Conservation (phyloP, 2,329 filamentous ascomycete genomes). For the Penicillium brevicompactum region DNA sequence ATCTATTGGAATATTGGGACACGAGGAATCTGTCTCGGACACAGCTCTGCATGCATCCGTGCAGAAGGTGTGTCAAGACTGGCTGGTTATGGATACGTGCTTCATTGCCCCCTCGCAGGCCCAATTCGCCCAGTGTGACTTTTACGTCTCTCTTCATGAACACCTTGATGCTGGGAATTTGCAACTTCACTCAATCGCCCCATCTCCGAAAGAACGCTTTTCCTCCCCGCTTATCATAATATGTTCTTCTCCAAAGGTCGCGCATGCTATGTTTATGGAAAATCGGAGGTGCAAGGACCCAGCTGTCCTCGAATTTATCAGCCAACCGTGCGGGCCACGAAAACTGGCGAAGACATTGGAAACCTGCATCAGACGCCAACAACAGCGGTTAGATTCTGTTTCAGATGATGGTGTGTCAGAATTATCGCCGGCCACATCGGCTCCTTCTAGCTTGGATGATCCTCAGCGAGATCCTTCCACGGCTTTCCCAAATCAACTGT, state of each 20-base stretch:
- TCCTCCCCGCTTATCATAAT: constrained; percentile 30
- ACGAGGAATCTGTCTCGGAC: constrained; percentile 12
- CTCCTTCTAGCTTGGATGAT: neutral
- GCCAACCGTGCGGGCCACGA: constrained; percentile 34
- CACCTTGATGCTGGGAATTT: constrained; percentile 16
- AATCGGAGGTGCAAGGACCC: neutral
- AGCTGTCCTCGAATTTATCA: constrained; percentile 33
- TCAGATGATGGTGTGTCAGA: neutral
- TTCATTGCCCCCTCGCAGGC: neutral
- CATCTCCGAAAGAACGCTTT: neutral
- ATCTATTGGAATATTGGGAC: constrained; percentile 23
- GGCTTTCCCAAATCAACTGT: neutral
- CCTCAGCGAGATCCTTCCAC: neutral
- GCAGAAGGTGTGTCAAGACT: constrained; percentile 19
- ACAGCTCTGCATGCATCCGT: constrained; percentile 17
- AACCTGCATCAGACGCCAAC: constrained; percentile 16
- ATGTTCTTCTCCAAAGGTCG: constrained; percentile 21
- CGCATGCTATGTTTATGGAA: constrained; percentile 18
- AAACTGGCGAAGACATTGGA: constrained; percentile 32
- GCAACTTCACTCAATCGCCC: constrained; percentile 1
- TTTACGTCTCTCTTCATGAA: constrained; percentile 24
- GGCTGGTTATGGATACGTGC: constrained; percentile 18
- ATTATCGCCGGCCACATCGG: neutral
- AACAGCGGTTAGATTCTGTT: neutral
- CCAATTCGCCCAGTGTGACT: constrained; percentile 17